phyloP scores from a whole-genome alignment of 805 yeast species.

The Metschnikowia noctiluminum region DNA sequence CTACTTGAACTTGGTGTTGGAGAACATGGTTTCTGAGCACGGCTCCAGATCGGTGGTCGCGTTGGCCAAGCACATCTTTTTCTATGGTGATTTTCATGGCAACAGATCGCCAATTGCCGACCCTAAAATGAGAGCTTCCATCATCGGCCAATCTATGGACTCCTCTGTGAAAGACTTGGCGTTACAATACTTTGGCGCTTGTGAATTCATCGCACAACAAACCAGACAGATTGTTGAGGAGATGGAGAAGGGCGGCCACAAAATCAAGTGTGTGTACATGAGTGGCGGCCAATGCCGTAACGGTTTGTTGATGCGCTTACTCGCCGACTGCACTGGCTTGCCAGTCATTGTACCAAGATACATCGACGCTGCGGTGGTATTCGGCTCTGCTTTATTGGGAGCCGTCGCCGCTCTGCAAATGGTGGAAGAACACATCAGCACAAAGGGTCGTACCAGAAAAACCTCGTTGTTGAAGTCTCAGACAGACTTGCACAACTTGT shows the following conservation, averaged over 20 bases:
- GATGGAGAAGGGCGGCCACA: slow-evolving; percentile 79
- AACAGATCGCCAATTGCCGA: slow-evolving; percentile 98
- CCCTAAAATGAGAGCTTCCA: slow-evolving; percentile 85
- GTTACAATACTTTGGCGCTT: slow-evolving; percentile 82
- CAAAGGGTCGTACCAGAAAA: slow-evolving; percentile 36
- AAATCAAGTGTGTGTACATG: slow-evolving; percentile 73
- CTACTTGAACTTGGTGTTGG: slow-evolving; percentile 72
- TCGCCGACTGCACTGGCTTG: slow-evolving; percentile 90
- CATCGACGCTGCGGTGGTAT: slow-evolving; percentile 95
- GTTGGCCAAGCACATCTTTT: slow-evolving; percentile 79
- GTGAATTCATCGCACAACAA: slow-evolving; percentile 97
- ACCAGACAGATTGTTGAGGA: slow-evolving; percentile 91
- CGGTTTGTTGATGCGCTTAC: slow-evolving; percentile 78
- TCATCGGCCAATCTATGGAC: slow-evolving; percentile 93
- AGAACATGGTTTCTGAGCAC: slow-evolving; percentile 54
- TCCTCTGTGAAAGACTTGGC: slow-evolving; percentile 81
- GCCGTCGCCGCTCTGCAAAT: slow-evolving; percentile 84
- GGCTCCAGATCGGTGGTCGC: slow-evolving; percentile 70
- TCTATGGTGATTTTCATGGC: slow-evolving; percentile 96
- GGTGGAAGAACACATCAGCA: slow-evolving; percentile 34
- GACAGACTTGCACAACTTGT: slow-evolving; percentile 24
- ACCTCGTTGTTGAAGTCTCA: slow-evolving; percentile 33
- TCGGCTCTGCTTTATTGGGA: slow-evolving; percentile 92
- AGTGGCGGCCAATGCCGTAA: slow-evolving; percentile 97
- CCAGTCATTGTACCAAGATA: slow-evolving; percentile 92